Evolutionary conservation across 2,329 filamentous ascomycete genomes (phyloP), one percentile per base, ranked within the genome.

Genomic region (Basipetospora chlamydospora): DNA sequence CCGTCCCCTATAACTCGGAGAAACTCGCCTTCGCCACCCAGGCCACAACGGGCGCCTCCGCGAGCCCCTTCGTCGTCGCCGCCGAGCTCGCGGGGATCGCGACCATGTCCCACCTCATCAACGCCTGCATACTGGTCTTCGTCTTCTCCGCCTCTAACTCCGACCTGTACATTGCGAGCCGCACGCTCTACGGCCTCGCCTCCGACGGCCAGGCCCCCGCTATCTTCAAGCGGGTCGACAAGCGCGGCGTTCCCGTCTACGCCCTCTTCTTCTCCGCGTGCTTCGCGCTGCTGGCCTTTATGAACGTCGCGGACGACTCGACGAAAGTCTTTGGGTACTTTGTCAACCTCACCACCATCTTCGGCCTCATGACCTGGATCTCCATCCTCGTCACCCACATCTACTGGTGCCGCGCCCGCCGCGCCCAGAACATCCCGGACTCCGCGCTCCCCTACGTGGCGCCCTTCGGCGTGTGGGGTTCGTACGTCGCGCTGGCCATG

Each of bases 101-200:
- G 3, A 55, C 59, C 15, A 63, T 86, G 8, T 72, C 77, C 3
- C 67, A 75, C 46, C 72, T 85, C 49, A 58, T 86, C 50, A 86
- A 86, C 56, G 80, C 61, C 22, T 80, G 76, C 48, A 84, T 86
- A 45, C 60, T 82, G 42, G 52, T 84, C 43, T 85, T 85, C 51
- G 79, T 83, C 46, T 82, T 86, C 57, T 80, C 74, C 10, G 80
- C 80, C 11, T 70, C 78, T 43, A 86, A 86, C 63, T 82, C 77
- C 2, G 80, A 85, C 58, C 60, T 85, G 17, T 86, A 85, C 66
- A 83, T 76, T 46, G 79, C 77, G 15, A 79, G 73, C 43, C 74
- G 79, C 38, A 83, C 76, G 6, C 66, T 85, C 38, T 80, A 82
- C 54, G 79, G 78, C 41, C 68, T 88, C 6, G 76, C 82, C 1